These are phyloP conservation scores for Chaetomium strumarium DNA, from an alignment of 2,329 filamentous ascomycete species.

Conservation along the genomic window DNA sequence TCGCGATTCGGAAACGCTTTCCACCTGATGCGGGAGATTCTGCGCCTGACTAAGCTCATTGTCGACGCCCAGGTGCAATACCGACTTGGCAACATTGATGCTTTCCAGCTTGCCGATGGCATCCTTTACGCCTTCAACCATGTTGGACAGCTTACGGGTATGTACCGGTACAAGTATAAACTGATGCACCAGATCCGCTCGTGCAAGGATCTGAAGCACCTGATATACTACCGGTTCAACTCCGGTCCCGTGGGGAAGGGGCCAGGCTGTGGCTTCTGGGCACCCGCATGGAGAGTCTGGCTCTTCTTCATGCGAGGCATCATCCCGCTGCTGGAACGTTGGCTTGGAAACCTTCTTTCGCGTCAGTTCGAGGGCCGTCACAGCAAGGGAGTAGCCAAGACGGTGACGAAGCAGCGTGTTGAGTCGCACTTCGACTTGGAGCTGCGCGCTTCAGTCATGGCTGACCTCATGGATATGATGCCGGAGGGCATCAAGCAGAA, in stretches of 20 bases:
- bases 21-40: constrained; percentile 96
- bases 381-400: constrained; percentile 98
- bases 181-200: constrained; percentile 99
- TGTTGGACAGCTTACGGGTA: constrained; percentile 94
- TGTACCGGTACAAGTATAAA: constrained; percentile 99
- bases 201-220: constrained; percentile 97
- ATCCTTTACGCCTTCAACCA: constrained; percentile 99
- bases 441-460: constrained; percentile 96
- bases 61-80: constrained; percentile 99
- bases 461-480: constrained; percentile 99
- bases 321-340: constrained; percentile 90
- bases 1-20: constrained; percentile 98
- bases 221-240: constrained; percentile 99
- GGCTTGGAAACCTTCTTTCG: constrained; percentile 93
- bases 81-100: constrained; percentile 93
- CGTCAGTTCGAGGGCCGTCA: constrained; percentile 97
- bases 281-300: constrained; percentile 97
- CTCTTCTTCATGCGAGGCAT: constrained; percentile 99
- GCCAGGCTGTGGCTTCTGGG: constrained; percentile 98
- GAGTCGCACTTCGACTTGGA: constrained; percentile 98
- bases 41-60: constrained; percentile 92
- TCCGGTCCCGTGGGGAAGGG: constrained; percentile 94
- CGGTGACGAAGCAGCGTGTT: constrained; percentile 96
- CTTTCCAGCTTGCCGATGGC: constrained; percentile 95
- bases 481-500: constrained; percentile 99